Percentiles rank a stretch among this genome's conserved stretches.
Evolutionary conservation across 768 basidiomycete genomes (phyloP).

Genomic region (Tulasnella sp.): DNA sequence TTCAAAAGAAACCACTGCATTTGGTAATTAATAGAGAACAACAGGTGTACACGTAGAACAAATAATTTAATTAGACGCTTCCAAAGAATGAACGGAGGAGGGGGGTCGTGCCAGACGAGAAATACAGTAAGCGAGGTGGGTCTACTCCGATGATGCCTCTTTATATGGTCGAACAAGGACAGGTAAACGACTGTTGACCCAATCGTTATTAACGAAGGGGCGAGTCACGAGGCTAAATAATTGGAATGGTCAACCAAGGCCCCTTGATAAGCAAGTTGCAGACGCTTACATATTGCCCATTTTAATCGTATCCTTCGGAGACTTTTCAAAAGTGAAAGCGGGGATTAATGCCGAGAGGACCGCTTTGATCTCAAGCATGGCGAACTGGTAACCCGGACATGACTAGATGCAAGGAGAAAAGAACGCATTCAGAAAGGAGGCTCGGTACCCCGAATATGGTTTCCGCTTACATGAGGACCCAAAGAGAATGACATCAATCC

Average conservation of each 20-base stretch:
- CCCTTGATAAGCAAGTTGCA: neutral
- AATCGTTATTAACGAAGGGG: conserved; percentile 1
- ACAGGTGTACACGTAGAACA: neutral
- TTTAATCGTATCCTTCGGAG: conserved; percentile 1
- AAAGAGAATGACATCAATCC: conserved; percentile 62
- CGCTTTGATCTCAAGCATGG: conserved; percentile 48
- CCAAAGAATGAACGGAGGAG: neutral
- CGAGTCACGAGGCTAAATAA: neutral
- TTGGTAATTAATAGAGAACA: neutral
- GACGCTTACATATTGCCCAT: conserved; percentile 18
- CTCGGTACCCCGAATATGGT: neutral
- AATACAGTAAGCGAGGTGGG: neutral
- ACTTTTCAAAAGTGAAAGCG: conserved; percentile 51
- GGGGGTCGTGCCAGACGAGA: neutral
- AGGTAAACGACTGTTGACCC: neutral
- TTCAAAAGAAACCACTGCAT: neutral
- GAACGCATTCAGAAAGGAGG: no score
- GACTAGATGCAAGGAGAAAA: neutral
- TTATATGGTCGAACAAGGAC: neutral
- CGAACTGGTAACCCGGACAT: conserved; percentile 22
- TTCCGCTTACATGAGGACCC: conserved; percentile 66
- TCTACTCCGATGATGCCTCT: neutral
- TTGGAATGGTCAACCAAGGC: neutral
- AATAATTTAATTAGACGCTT: neutral
- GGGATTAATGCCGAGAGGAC: conserved; percentile 68